Evolutionary conservation across 23 red algal genomes (phyloP), one percentile per base, ranked within the genome.

Genomic region (Cyanidium caldarium): DNA sequence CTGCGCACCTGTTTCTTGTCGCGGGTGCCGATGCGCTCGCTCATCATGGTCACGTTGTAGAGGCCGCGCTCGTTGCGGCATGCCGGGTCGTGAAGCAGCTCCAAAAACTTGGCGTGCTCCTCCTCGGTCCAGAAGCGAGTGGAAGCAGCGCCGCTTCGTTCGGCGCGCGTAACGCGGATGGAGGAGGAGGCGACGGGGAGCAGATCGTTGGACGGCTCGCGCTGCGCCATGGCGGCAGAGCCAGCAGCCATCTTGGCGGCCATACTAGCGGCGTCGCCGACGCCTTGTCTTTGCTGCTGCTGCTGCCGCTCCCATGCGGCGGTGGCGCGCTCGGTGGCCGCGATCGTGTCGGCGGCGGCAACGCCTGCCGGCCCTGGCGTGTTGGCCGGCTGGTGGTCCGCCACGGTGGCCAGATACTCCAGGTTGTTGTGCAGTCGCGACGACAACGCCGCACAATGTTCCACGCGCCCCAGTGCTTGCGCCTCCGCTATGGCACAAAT

Each of bases 351-450:
- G 7, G 51, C 51, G 3, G 51, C 51, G 21, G 51, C 51, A 28
- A 61, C 31, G 10, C 51, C 51, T 21, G 51, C 51, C 21, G 31
- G 21, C 10, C 51, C 51, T 10, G 51, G 51, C 31, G 51, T 61
- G 21, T 61, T 61, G 10, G 51, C 51, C 13, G 51, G 51, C 21
- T 61, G 51, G 21, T 61, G 51, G 23, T 61, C 51, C 51, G 51
- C 51, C 51, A 61, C 51, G 19, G 51, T 61, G 10, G 51, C 51
- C 51, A 61, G 51, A 61, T 61, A 61, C 21, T 28, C 51, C 51
- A 61, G 51, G 51, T 61, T 61, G 51, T 16, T 28, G 31, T 61
- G 51, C 13, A 61, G 51, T 28, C 51, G 51, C n/a, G n/a, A 28
- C 5, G n/a, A 16, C 5, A 61, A 28, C 21, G 51, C 51, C 5